Percentiles rank a stretch among this genome's conserved stretches.
Evolutionary conservation across 2,329 filamentous ascomycete genomes (phyloP).

Genomic region (Sclerotinia subarctica): DNA sequence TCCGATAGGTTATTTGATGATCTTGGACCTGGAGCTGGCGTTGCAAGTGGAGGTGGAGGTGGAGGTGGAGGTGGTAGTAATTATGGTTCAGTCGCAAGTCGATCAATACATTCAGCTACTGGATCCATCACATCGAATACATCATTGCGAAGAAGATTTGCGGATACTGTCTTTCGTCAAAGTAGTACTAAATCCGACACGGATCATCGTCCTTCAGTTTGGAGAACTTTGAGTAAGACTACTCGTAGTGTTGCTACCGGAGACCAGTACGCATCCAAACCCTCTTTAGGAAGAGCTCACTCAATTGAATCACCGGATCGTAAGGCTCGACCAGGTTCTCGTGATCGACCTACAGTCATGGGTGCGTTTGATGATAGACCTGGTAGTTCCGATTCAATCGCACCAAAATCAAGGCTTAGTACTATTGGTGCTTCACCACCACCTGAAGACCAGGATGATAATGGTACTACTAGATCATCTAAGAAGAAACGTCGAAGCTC

Average conservation of each 20-base stretch:
- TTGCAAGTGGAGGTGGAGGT: constrained; percentile 18
- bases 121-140: constrained; percentile 81
- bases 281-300: constrained; percentile 64
- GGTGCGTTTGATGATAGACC: constrained; percentile 64
- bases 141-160: constrained; percentile 79
- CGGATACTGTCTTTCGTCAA: constrained; percentile 72
- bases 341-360: constrained; percentile 58
- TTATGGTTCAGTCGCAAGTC: constrained; percentile 34
- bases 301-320: constrained; percentile 68
- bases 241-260: constrained; percentile 57
- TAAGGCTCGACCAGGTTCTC: constrained; percentile 49
- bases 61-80: constrained; percentile 23
- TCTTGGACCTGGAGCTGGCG: constrained; percentile 38
- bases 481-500: constrained; percentile 88
- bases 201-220: constrained; percentile 72
- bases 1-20: constrained; percentile 85
- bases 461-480: constrained; percentile 41
- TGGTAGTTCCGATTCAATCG: constrained; percentile 49
- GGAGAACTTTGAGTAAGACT: constrained; percentile 86
- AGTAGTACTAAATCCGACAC: constrained; percentile 70
- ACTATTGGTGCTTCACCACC: constrained; percentile 38
- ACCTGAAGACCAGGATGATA: constrained; percentile 45
- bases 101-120: constrained; percentile 41
- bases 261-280: constrained; percentile 61
- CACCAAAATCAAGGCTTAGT: constrained; percentile 35